Evolutionary conservation across 306 rosid species (phyloP).

Genomic region (Glycine latifolia): DNA sequence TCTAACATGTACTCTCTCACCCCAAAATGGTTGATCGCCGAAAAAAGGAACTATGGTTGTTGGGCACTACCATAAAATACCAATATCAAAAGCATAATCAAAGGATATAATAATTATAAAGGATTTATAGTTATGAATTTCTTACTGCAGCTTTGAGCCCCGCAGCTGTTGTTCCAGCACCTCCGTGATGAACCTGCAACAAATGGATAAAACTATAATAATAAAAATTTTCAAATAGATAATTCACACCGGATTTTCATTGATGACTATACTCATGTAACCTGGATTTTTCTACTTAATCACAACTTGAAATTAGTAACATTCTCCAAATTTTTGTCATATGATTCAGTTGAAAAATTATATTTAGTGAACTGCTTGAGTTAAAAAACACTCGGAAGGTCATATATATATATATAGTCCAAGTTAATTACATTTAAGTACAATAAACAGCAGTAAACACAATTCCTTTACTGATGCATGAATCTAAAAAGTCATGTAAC

Average conservation of each 20-base stretch:
- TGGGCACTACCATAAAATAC: constrained; percentile 71
- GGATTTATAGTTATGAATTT: constrained; percentile 41
- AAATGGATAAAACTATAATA: constrained; percentile 36
- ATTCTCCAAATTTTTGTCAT: no score
- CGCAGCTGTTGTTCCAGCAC: constrained; percentile 99
- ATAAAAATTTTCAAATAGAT: constrained; percentile 20
- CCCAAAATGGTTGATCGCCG: constrained; percentile 99
- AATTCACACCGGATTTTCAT: constrained; percentile 1
- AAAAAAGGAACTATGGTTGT: constrained; percentile 94
- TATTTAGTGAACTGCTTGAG: no score
- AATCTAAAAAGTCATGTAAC: background rate
- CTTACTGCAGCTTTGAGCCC: constrained; percentile 97
- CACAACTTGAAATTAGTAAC: background rate
- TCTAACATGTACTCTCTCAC: constrained; percentile 90
- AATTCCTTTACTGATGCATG: background rate
- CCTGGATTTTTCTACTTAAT: background rate
- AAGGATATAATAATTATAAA: constrained; percentile 10
- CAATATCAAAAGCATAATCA: constrained; percentile 29
- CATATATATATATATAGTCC: no score
- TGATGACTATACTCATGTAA: background rate
- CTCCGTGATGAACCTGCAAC: constrained; percentile 97
- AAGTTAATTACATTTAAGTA: background rate
- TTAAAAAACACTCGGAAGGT: no score
- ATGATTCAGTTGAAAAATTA: no score
- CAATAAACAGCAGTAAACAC: background rate